These are phyloP conservation scores for Ceratocystis ficicola DNA, from an alignment of 2,329 filamentous ascomycete genomes.

Conservation along the genomic window DNA sequence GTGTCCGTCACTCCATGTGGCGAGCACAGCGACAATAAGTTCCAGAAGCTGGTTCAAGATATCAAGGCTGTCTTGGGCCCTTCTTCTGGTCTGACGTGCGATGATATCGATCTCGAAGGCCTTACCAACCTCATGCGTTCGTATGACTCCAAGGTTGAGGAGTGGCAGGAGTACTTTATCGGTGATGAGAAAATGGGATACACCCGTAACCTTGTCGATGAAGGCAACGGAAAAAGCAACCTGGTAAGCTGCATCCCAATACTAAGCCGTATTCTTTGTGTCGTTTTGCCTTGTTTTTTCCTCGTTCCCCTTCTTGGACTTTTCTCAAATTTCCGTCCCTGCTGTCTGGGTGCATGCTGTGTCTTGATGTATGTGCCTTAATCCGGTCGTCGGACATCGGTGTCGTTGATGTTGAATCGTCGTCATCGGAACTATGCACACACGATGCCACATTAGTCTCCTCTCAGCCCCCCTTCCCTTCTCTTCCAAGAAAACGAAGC, in stretches of 20 bases:
- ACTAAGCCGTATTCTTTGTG: not conserved
- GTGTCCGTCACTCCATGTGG: conserved; percentile 13
- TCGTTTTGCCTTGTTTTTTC: not conserved
- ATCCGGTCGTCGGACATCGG: not conserved
- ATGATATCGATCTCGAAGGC: conserved; percentile 63
- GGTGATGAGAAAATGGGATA: conserved; percentile 59
- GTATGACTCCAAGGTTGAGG: conserved; percentile 55
- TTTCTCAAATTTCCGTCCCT: not conserved
- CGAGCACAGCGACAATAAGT: conserved; percentile 33
- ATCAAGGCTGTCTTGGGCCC: conserved; percentile 66
- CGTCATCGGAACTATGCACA: not conserved
- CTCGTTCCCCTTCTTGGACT: not conserved
- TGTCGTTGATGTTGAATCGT: not conserved
- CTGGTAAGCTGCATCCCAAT: conserved; percentile 41
- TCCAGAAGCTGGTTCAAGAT: conserved; percentile 59
- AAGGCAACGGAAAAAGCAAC: conserved; percentile 71
- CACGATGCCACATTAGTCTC: not conserved
- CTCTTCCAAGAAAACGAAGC: not conserved
- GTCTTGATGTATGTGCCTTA: not conserved
- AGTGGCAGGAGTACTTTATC: conserved; percentile 67
- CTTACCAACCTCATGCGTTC: conserved; percentile 60
- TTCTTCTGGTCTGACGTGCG: conserved; percentile 68
- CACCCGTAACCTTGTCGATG: conserved; percentile 79
- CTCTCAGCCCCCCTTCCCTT: not conserved
- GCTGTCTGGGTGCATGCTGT: not conserved